These are phyloP conservation scores for Russula sp. DNA, from an alignment of 768 basidiomycete genomes.

Conservation along the genomic window DNA sequence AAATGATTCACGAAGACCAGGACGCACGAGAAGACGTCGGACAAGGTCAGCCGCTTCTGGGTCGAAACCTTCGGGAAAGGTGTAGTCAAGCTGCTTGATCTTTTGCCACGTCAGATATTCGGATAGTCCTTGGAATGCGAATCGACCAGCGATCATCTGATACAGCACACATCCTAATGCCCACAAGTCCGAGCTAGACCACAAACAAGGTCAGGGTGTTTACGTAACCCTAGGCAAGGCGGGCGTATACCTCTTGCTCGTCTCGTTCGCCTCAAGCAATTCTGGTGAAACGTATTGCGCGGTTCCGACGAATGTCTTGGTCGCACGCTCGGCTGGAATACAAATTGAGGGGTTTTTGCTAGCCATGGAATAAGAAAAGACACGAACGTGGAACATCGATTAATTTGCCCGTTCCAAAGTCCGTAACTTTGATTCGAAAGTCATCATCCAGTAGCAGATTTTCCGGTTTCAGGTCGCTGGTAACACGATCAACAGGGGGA, in stretches of 20 bases:
- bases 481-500: constrained; percentile 8
- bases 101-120: constrained; percentile 95
- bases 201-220: constrained; percentile 3
- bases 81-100: constrained; percentile 83
- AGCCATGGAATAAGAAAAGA: constrained; percentile 27
- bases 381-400: constrained; percentile 50
- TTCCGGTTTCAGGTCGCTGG: constrained; percentile 74
- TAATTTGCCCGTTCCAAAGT: constrained; percentile 91
- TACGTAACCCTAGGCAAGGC: background rate
- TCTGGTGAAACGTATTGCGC: constrained; percentile 90
- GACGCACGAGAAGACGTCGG: constrained; percentile 62
- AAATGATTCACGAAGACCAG: background rate
- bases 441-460: constrained; percentile 86
- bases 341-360: constrained; percentile 23
- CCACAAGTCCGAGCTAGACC: constrained; percentile 84
- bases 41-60: constrained; percentile 76
- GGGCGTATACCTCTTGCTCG: constrained; percentile 59
- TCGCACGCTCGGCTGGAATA: constrained; percentile 39
- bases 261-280: constrained; percentile 66
- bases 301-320: constrained; percentile 81
- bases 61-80: constrained; percentile 84
- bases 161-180: constrained; percentile 91
- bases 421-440: constrained; percentile 89
- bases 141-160: constrained; percentile 87
- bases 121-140: constrained; percentile 86